phyloP scores from a whole-genome alignment of 805 yeast genomes.

The Yarrowia sp. region DNA sequence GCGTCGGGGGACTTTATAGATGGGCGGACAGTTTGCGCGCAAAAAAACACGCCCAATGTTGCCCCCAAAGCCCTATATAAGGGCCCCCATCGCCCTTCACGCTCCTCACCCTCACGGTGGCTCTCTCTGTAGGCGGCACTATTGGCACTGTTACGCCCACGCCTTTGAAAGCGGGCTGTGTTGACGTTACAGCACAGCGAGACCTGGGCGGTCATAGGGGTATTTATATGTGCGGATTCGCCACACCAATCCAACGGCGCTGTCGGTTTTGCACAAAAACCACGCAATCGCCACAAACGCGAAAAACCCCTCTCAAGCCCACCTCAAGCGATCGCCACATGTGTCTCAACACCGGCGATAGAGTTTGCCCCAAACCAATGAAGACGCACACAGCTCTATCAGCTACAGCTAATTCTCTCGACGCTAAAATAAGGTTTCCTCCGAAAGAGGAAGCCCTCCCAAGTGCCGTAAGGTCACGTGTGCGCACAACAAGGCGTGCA shows the following conservation, averaged over 20 bases:
- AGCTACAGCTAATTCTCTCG: too few species aligned
- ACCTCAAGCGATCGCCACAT: background rate
- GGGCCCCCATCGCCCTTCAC: too few species aligned
- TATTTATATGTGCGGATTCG: too few species aligned
- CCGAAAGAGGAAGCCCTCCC: background rate
- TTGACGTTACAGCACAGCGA: conserved; percentile 15
- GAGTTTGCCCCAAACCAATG: conserved; percentile 10
- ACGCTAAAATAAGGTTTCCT: background rate
- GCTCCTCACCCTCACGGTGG: background rate
- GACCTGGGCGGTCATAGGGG: too few species aligned
- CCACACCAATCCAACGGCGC: too few species aligned
- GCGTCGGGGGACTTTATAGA: too few species aligned
- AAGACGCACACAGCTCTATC: background rate
- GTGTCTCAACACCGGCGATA: conserved; percentile 4
- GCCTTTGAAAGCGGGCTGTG: background rate
- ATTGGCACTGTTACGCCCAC: conserved; percentile 2
- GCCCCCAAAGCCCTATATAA: too few species aligned
- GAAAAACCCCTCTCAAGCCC: background rate
- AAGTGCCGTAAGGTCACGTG: background rate
- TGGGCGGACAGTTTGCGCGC: too few species aligned
- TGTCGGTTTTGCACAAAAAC: too few species aligned
- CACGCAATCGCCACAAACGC: too few species aligned
- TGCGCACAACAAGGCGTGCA: too few species aligned
- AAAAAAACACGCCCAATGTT: too few species aligned
- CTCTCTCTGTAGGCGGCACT: conserved; percentile 1